Base-by-base conservation (phyloP, 768 basidiomycete genomes). In the Tricholoma sp. region DNA sequence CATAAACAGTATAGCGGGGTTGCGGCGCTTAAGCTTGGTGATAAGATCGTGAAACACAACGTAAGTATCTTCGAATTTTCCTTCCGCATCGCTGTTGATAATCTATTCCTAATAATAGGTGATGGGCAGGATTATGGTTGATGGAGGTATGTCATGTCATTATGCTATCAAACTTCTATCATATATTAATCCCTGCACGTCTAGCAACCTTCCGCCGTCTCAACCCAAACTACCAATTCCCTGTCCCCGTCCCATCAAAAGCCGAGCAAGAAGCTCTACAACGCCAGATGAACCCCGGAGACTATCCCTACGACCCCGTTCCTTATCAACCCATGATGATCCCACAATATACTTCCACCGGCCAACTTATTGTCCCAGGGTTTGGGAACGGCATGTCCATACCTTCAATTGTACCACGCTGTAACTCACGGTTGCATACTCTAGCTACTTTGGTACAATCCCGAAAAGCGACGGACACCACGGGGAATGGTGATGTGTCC, bases 121-220 rank as follows among this genome's bases (percentile, higher is more conserved):
- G 39, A 76, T 73, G 41, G 77, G 83, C 43, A 73, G 84, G 16
- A 78, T 85, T 55, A 85, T 86, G 82, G 70, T 86, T 43, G 85
- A 86, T 63, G 68, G 82, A 65, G 74, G 79, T 81, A 60, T 22
- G 65, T 19, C 18, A n/a, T 59, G 22, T 24, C 7, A 39, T 7
- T 19, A 11, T 16, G 11, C 37, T 53, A 47, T 27, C 24, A 5
- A 46, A 46, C 32, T 52, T 24, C 35, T 11, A 18, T 46, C 2
- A 16, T 29, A n/a, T n/a, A 27, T 52, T 57, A 43, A 57, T 55
- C 3, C 8, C 12, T 11, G 4, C 5, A 3, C 27, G 50, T 41
- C 19, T 55, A 74, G 76, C 72, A 4, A 79, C 78, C 3, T 85
- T 85, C 74, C 74, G 76, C 47, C 74, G 78, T 34, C 64, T 79